phyloP scores from a whole-genome alignment of 331 rosid species.

The Acacia pycnantha region DNA sequence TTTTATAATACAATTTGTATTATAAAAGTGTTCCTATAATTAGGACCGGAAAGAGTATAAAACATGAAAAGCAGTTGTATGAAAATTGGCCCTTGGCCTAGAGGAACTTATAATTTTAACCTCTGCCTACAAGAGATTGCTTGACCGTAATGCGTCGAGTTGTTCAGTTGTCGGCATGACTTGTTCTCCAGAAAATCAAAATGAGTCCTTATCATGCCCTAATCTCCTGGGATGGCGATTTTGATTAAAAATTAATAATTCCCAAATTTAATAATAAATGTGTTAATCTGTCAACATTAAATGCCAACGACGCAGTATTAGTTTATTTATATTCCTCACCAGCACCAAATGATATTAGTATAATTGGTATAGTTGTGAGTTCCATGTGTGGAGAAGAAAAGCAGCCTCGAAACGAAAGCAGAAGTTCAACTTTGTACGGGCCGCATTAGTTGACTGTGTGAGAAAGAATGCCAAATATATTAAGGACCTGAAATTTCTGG shows the following conservation, averaged over 20 bases:
- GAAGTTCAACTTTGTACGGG: not conserved
- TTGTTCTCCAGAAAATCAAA: not conserved
- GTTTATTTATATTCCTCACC: not conserved
- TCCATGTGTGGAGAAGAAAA: not conserved
- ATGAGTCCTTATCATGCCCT: not conserved
- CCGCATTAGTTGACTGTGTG: not conserved
- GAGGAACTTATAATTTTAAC: not conserved
- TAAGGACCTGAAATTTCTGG: not conserved
- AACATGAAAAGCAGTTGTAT: no score
- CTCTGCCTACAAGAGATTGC: not conserved
- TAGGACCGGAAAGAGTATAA: no score
- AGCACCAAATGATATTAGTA: not conserved
- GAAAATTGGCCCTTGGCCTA: not conserved
- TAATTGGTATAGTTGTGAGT: not conserved
- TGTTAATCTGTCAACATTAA: not conserved
- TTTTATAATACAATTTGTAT: no score
- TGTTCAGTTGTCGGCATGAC: not conserved
- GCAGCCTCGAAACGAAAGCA: not conserved
- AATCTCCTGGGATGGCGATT: not conserved
- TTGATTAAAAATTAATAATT: not conserved
- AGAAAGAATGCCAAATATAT: not conserved
- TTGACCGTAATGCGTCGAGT: not conserved
- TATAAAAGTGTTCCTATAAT: no score
- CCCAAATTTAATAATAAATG: not conserved
- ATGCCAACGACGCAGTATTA: not conserved